phyloP scores from a whole-genome alignment of 805 yeast genomes.

The Kluyveromyces dobzhanskii region DNA sequence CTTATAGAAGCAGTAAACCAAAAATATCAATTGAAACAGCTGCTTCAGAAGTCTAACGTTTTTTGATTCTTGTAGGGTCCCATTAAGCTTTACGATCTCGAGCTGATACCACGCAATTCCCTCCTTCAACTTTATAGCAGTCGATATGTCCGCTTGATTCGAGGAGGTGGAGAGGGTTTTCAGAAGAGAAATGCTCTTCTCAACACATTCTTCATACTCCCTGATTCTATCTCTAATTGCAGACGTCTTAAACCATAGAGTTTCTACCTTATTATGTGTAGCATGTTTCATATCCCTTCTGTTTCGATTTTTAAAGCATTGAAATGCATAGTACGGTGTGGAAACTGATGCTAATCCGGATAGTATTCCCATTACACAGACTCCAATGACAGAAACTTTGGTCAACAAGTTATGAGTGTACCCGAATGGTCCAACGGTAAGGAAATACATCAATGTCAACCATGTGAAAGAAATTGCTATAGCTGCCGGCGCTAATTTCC shows the following conservation, averaged over 20 bases:
- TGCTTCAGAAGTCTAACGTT: conserved; percentile 11
- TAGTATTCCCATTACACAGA: conserved; percentile 25
- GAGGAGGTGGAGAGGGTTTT: conserved; percentile 5
- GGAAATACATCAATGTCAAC: conserved; percentile 11
- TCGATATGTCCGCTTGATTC: not conserved
- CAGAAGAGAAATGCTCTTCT: conserved; percentile 13
- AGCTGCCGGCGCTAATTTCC: conserved; percentile 17
- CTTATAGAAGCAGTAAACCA: conserved; percentile 32
- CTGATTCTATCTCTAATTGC: conserved; percentile 12
- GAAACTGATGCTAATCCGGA: conserved; percentile 30
- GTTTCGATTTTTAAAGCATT: conserved; percentile 11
- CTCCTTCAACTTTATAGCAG: conserved; percentile 17
- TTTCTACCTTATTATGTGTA: conserved; percentile 9
- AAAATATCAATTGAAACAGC: conserved; percentile 18
- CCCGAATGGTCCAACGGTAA: conserved; percentile 24
- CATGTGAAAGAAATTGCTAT: conserved; percentile 9
- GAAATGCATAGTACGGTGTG: conserved; percentile 21
- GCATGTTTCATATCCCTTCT: conserved; percentile 3
- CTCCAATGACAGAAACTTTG: conserved; percentile 26
- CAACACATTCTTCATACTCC: conserved; percentile 15
- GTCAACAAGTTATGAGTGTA: conserved; percentile 24
- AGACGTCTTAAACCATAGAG: conserved; percentile 21
- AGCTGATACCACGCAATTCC: conserved; percentile 21
- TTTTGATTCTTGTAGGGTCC: conserved; percentile 12
- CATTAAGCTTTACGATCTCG: conserved; percentile 17